Conservation (phyloP, 371 early-diverging fungal genomes). For the Mucor racemosus region DNA sequence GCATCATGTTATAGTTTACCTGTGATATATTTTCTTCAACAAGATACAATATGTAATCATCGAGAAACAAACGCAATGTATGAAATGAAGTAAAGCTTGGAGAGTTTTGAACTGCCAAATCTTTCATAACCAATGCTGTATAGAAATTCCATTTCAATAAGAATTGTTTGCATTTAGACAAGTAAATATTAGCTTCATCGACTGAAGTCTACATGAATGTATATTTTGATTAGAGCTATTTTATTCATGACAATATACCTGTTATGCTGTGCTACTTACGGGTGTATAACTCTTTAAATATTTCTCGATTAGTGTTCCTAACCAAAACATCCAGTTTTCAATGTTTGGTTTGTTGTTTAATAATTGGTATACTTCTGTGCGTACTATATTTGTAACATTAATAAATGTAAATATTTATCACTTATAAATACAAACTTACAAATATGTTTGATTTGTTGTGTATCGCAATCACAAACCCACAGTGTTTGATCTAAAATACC, state of each 20-base stretch:
- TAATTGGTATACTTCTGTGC: constrained; percentile 31
- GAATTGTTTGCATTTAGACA: constrained; percentile 54
- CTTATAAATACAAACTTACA: constrained; percentile 25
- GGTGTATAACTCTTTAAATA: constrained; percentile 31
- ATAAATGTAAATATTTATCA: too few species aligned
- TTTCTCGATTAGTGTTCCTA: constrained; percentile 39
- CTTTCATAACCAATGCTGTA: constrained; percentile 46
- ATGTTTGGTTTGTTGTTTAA: constrained; percentile 33
- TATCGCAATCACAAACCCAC: constrained; percentile 61
- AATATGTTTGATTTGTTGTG: constrained; percentile 37
- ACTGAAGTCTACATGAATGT: neutral
- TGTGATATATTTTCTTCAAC: constrained; percentile 57
- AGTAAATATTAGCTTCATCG: constrained; percentile 36
- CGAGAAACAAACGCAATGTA: constrained; percentile 51
- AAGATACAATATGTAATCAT: constrained; percentile 57
- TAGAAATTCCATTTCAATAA: constrained; percentile 62
- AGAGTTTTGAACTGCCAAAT: constrained; percentile 46
- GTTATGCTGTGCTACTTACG: constrained; percentile 13
- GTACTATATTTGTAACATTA: neutral
- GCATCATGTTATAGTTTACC: constrained; percentile 30
- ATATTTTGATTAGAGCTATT: neutral
- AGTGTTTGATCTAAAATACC: constrained; percentile 54
- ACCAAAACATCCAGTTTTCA: constrained; percentile 58
- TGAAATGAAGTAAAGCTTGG: constrained; percentile 51
- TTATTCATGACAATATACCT: neutral